Conservation (phyloP, 1,284 basidiomycete genomes). For the Malassezia sympodialis region DNA sequence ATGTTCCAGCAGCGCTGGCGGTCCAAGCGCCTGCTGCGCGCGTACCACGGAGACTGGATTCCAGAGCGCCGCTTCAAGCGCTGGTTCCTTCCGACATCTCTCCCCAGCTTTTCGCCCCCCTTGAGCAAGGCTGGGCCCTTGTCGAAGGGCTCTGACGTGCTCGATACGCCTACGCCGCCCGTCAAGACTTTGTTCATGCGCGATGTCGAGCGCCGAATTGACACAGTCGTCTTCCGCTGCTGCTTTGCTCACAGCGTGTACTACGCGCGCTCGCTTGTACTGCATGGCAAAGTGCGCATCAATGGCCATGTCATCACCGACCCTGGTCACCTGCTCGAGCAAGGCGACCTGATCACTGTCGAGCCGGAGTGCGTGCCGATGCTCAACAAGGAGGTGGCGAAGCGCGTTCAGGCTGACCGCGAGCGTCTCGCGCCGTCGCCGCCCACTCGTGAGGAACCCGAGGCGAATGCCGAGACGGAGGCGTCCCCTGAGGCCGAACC, state of each 20-base stretch:
- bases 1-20: slow-evolving; percentile 89
- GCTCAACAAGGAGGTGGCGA: slow-evolving; percentile 36
- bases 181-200: slow-evolving; percentile 38
- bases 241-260: slow-evolving; percentile 86
- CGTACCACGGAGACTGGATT: slow-evolving; percentile 92
- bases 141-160: slow-evolving; percentile 49
- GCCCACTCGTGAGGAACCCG: not conserved
- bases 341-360: slow-evolving; percentile 86
- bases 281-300: slow-evolving; percentile 75
- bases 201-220: slow-evolving; percentile 76
- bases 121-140: slow-evolving; percentile 49
- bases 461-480: not conserved
- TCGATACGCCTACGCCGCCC: slow-evolving; percentile 20
- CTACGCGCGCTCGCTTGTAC: slow-evolving; percentile 72
- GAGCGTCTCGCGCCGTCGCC: not conserved
- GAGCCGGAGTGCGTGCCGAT: slow-evolving; percentile 72
- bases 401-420: slow-evolving; percentile 21
- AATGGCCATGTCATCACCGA: slow-evolving; percentile 76
- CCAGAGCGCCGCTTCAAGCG: slow-evolving; percentile 85
- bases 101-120: slow-evolving; percentile 64
- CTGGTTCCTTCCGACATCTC: slow-evolving; percentile 77
- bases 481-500: not conserved
- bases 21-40: slow-evolving; percentile 77
- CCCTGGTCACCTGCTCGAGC: slow-evolving; percentile 78
- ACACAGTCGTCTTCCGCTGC: slow-evolving; percentile 79